A percentile compares a stretch with the other conserved stretches of the same genome.
These are phyloP conservation scores for Asclepias syriaca DNA, from an alignment of 257 asterid genomes.

Conservation along the genomic window DNA sequence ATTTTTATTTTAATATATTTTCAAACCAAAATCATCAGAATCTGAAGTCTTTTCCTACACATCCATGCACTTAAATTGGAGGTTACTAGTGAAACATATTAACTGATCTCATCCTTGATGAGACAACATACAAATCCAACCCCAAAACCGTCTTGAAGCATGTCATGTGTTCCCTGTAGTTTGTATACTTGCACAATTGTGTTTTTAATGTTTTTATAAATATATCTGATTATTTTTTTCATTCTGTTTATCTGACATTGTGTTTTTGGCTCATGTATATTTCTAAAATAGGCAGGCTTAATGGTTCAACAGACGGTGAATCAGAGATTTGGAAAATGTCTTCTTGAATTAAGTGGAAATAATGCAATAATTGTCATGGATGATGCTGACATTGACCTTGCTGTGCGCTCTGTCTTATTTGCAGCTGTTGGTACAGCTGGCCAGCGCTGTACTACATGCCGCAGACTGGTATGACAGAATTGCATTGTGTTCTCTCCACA, in stretches of 20 bases:
- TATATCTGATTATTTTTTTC: background rate
- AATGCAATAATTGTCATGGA: slow-evolving; percentile 96
- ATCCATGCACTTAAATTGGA: background rate
- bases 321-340: slow-evolving; percentile 84
- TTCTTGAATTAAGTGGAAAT: slow-evolving; percentile 92
- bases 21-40: background rate
- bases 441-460: slow-evolving; percentile 97
- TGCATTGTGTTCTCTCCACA: slow-evolving; percentile 13
- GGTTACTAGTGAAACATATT: background rate
- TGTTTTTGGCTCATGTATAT: slow-evolving; percentile 10
- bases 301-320: slow-evolving; percentile 89
- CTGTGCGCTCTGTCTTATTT: slow-evolving; percentile 84
- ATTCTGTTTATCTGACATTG: background rate
- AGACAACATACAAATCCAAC: background rate
- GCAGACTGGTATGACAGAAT: slow-evolving; percentile 73
- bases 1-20: background rate
- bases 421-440: slow-evolving; percentile 99
- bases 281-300: slow-evolving; percentile 66
- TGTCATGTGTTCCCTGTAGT: background rate
- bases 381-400: slow-evolving; percentile 87
- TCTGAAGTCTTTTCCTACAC: background rate
- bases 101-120: no score
- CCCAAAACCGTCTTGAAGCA: background rate
- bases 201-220: background rate
- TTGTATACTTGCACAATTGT: background rate